A percentile compares a stretch with the other conserved stretches of the same genome.
These are phyloP conservation scores for Globisporangium emineosum DNA, from an alignment of 352 stramenopile genomes.

Conservation along the genomic window DNA sequence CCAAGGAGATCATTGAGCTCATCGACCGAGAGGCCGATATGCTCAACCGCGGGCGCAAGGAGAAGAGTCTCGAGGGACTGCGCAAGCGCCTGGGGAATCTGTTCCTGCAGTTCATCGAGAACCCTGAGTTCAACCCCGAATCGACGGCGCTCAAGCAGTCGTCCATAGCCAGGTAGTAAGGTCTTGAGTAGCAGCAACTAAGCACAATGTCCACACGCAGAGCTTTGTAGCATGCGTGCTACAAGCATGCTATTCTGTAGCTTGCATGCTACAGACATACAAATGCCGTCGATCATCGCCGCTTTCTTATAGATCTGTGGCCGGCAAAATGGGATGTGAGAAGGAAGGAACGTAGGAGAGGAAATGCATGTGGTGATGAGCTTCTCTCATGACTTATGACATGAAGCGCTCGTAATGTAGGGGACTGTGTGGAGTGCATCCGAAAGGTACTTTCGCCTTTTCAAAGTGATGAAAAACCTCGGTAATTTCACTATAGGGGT, in stretches of 20 bases:
- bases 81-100: conserved; percentile 84
- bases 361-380: too few relatives aligned
- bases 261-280: too few relatives aligned
- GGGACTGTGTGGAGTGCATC: too few relatives aligned
- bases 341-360: too few relatives aligned
- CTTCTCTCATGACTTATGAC: too few relatives aligned
- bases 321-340: too few relatives aligned
- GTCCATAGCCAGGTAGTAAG: conserved; percentile 7
- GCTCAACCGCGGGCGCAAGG: conserved; percentile 79
- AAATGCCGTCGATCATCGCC: too few relatives aligned
- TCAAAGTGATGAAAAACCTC: too few relatives aligned
- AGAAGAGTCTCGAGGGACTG: conserved; percentile 80
- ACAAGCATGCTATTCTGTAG: neutral
- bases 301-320: too few relatives aligned
- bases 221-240: neutral
- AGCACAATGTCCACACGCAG: neutral
- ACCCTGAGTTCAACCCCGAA: conserved; percentile 92
- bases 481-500: too few relatives aligned
- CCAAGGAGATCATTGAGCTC: conserved; percentile 88
- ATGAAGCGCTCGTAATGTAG: too few relatives aligned
- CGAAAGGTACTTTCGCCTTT: too few relatives aligned
- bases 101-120: conserved; percentile 93
- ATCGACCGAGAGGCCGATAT: conserved; percentile 93
- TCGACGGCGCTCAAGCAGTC: conserved; percentile 53
- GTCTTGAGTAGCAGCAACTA: neutral